These are phyloP conservation scores for Monilinia aucupariae DNA, from an alignment of 2,329 filamentous ascomycete genomes.

Conservation along the genomic window DNA sequence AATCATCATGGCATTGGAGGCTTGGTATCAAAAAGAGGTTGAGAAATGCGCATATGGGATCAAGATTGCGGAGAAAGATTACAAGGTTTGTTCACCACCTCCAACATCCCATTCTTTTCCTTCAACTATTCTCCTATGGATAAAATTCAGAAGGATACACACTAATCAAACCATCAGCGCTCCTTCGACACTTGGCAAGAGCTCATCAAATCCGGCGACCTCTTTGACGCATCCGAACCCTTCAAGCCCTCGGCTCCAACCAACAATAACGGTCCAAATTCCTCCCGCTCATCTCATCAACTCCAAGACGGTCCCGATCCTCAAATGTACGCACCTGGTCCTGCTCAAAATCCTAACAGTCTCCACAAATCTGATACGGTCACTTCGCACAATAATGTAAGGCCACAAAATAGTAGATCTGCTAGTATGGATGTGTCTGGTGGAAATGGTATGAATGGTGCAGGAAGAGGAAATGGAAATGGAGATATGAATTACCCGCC, in stretches of 20 bases:
- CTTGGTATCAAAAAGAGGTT: conserved; percentile 15
- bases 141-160: no score
- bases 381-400: not conserved
- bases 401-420: conserved; percentile 3
- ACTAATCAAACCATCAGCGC: not conserved
- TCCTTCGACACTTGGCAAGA: conserved; percentile 18
- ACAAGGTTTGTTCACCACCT: conserved; percentile 5
- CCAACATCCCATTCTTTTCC: no score
- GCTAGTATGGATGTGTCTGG: conserved; percentile 3
- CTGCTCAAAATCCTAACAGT: not conserved
- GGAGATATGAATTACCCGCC: conserved; percentile 12
- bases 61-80: conserved; percentile 14
- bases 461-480: conserved; percentile 6
- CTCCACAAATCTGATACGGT: conserved; percentile 9
- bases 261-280: not conserved
- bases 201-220: conserved; percentile 15
- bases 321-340: conserved; percentile 8
- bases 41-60: conserved; percentile 16
- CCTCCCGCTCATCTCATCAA: conserved; percentile 5
- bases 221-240: conserved; percentile 14
- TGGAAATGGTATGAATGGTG: not conserved
- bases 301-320: conserved; percentile 6
- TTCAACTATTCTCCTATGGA: no score
- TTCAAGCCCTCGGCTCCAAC: conserved; percentile 4
- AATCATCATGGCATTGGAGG: conserved; percentile 12